phyloP scores from a whole-genome alignment of 2,329 filamentous ascomycete species.

The Claviceps sp. region DNA sequence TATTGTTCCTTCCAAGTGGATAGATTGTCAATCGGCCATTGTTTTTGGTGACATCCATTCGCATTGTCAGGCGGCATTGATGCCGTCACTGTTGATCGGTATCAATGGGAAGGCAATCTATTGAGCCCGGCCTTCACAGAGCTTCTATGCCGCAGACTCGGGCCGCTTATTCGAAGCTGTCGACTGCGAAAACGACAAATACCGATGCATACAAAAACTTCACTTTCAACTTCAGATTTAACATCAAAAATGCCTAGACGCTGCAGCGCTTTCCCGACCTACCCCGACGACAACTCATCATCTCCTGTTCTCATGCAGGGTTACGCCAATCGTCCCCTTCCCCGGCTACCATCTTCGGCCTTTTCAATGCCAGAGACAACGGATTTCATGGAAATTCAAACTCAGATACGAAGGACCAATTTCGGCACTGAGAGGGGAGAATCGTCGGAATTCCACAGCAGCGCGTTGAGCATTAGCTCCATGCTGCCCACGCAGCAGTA shows the following conservation, averaged over 20 bases:
- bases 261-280: background rate
- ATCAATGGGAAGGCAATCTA: background rate
- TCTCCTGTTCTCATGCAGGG: conserved; percentile 5
- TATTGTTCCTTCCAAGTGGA: background rate
- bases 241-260: background rate
- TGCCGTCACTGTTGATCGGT: background rate
- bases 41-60: background rate
- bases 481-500: background rate
- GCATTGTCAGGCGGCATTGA: background rate
- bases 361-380: background rate
- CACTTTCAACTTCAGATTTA: background rate
- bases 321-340: conserved; percentile 11
- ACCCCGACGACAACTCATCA: conserved; percentile 3
- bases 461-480: background rate
- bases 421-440: background rate
- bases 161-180: background rate
- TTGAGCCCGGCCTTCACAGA: background rate
- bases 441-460: background rate
- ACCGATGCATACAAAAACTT: background rate
- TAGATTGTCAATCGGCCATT: background rate
- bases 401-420: background rate
- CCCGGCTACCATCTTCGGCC: conserved; percentile 8
- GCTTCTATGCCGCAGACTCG: background rate
- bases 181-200: background rate
- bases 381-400: background rate